phyloP scores from a whole-genome alignment of 257 asterid species.

The Petunia secreta region DNA sequence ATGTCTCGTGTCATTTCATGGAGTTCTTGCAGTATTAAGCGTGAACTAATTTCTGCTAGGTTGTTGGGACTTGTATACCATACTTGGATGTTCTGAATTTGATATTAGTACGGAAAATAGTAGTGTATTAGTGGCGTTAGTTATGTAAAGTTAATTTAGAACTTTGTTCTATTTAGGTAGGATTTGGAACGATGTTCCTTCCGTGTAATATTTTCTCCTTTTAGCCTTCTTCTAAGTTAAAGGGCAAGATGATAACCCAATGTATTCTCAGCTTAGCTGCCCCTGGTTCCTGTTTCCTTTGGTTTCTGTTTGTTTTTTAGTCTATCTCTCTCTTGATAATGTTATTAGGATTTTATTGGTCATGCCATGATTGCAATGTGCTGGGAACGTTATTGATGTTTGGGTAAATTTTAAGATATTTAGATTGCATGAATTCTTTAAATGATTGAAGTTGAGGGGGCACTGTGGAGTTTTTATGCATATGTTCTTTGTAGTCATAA shows the following conservation, averaged over 20 bases:
- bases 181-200: slow-evolving; percentile 3
- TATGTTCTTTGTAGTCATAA: too few relatives aligned
- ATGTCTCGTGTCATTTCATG: background rate
- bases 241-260: too few relatives aligned
- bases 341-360: background rate
- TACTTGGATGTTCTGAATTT: slow-evolving; percentile 1
- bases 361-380: slow-evolving; percentile 2
- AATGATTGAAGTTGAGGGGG: background rate
- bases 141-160: background rate
- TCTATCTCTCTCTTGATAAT: background rate
- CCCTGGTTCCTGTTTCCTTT: background rate
- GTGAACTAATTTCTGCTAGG: background rate
- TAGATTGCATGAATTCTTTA: background rate
- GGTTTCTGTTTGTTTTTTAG: background rate
- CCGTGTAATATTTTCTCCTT: background rate
- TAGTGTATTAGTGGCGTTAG: background rate
- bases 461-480: background rate
- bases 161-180: background rate
- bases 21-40: background rate
- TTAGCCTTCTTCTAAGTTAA: background rate
- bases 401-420: background rate
- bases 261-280: too few relatives aligned
- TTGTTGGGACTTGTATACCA: background rate
- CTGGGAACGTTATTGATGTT: background rate
- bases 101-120: background rate